phyloP scores from a whole-genome alignment of 768 basidiomycete species.

The Rossbeevera mucosa region DNA sequence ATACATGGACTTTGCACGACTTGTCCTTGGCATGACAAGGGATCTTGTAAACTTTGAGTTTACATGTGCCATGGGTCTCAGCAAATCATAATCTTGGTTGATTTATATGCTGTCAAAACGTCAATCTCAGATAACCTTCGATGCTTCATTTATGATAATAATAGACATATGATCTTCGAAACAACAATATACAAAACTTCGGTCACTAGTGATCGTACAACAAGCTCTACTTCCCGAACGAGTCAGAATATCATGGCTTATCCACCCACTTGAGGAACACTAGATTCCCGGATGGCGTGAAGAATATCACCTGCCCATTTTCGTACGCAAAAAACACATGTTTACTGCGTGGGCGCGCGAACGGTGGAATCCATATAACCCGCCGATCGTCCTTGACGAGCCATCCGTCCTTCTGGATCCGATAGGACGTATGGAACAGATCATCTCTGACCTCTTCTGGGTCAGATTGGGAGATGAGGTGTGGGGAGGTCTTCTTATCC shows the following conservation, averaged over 20 bases:
- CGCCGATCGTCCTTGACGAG: conserved; percentile 15
- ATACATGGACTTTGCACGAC: conserved; percentile 1
- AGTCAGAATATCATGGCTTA: neutral
- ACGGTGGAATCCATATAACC: conserved; percentile 13
- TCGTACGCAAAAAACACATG: conserved; percentile 6
- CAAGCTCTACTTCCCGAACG: neutral
- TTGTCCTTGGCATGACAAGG: neutral
- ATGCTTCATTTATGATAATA: no score
- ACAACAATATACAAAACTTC: no score
- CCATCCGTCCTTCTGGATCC: conserved; percentile 20
- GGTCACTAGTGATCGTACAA: neutral
- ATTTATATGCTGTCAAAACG: no score
- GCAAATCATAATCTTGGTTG: no score
- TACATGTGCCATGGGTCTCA: no score
- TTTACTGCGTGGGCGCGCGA: conserved; percentile 1
- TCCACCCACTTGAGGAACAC: conserved; percentile 4
- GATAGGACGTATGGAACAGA: conserved; percentile 7
- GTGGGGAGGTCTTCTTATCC: neutral
- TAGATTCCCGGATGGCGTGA: neutral
- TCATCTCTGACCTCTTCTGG: conserved; percentile 6
- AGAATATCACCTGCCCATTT: conserved; percentile 4
- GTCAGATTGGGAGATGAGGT: conserved; percentile 9
- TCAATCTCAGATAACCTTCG: no score
- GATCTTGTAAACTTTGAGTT: neutral
- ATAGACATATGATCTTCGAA: no score